phyloP scores from a whole-genome alignment of 176 grass and related monocot genomes.

The Chrysopogon serrulatus region DNA sequence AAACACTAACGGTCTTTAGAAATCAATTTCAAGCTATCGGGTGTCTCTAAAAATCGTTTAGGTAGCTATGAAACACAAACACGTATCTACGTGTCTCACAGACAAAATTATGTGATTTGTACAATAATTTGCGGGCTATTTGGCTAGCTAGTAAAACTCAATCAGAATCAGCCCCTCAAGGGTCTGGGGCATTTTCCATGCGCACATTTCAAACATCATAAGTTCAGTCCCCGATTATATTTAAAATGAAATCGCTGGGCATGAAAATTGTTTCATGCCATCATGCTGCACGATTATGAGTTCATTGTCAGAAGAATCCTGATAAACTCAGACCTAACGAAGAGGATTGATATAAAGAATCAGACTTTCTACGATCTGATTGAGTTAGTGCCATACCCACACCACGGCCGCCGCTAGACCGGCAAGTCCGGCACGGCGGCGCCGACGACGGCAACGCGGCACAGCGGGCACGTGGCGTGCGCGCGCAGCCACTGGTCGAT shows the following conservation, averaged over 20 bases:
- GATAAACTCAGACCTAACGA: not conserved
- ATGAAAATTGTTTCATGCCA: not conserved
- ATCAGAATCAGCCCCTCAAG: too few relatives aligned
- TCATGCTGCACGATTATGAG: not conserved
- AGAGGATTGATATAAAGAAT: not conserved
- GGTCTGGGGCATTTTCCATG: not conserved
- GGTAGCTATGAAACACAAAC: too few relatives aligned
- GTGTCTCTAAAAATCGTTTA: too few relatives aligned
- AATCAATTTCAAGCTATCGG: too few relatives aligned
- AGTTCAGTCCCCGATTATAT: not conserved
- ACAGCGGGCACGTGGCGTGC: slow-evolving; percentile 47
- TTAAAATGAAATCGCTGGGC: not conserved
- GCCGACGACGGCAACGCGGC: slow-evolving; percentile 14
- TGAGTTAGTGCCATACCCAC: not conserved
- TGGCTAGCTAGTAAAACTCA: too few relatives aligned
- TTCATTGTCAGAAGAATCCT: not conserved
- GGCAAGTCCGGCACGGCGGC: not conserved
- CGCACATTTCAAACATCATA: not conserved
- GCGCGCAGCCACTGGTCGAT: slow-evolving; percentile 43
- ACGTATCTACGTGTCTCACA: too few relatives aligned
- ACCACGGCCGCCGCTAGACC: not conserved
- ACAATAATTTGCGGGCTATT: too few relatives aligned
- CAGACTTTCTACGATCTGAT: not conserved
- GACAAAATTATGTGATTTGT: too few relatives aligned
- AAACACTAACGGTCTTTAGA: too few relatives aligned